Evolutionary conservation across 2,329 filamentous ascomycete genomes (phyloP), one percentile per base, ranked within the genome.

Genomic region (Lasiodiplodia sp.): DNA sequence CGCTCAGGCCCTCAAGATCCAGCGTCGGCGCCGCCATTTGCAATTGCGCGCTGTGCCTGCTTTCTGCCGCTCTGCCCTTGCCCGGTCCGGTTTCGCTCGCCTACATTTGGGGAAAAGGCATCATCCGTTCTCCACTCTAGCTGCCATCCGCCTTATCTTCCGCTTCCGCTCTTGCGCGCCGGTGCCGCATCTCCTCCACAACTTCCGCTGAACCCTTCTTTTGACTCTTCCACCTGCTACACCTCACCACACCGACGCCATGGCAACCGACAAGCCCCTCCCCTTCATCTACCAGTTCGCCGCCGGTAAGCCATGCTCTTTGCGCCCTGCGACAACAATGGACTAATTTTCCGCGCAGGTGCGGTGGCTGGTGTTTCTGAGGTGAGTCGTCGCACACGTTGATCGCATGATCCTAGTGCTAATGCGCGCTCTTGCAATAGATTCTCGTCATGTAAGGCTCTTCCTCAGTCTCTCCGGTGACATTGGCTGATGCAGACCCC

Each of bases 281-380:
- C 93, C 93, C 69, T 97, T 97, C 83, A 82, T 89, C 75, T 97
- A 97, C 89, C 94, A 97, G 85, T 97, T 98, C 86, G 92, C 90
- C 80, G 94, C 95, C 78, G 94, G 94, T 90, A 79, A 78, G 88
- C 84, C 56, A 66, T 4, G 37, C 40, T 57, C 72, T 73, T 69
- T 70, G 71, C 71, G 72, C 70, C 71, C 73, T 71, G 72, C 73
- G 73, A 71, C 73, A 72, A 71, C 72, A 68, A 71, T 70, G 74
- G 73, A 72, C 78, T 80, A 70, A 81, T 73, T 69, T 62, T 67
- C 71, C 8, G 47, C n/a, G 47, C 75, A 92, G 91, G 91, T 85
- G 96, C 96, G 79, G 92, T 99, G 79, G 96, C 96, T 78, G 96
- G 96, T 86, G 94, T 99, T 73, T 98, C 95, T 76, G 96, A 99